Conservation (phyloP, 495 filamentous ascomycete species). For the Aspergillus panamensis region DNA sequence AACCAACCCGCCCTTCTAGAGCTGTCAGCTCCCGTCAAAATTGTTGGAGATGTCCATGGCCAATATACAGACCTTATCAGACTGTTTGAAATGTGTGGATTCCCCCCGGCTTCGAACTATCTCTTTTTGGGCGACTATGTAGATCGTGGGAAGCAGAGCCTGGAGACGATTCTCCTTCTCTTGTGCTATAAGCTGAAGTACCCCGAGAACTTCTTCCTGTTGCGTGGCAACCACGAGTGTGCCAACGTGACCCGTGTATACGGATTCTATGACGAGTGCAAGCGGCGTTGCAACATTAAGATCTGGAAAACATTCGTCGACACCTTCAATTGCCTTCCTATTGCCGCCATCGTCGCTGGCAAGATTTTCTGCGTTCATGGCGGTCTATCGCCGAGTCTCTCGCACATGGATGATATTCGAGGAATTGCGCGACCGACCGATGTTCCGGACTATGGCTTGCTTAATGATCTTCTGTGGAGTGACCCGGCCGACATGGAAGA, state of each 20-base stretch:
- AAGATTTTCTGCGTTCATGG: constrained; percentile 99
- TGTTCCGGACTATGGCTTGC: constrained; percentile 92
- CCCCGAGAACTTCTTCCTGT: constrained; percentile 97
- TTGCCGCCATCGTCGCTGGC: constrained; percentile 91
- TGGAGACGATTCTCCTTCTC: constrained; percentile 94
- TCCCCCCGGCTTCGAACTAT: constrained; percentile 90
- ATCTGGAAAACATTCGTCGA: constrained; percentile 99
- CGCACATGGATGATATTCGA: constrained; percentile 97
- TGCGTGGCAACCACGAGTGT: constrained; percentile 97
- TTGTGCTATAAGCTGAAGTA: constrained; percentile 99
- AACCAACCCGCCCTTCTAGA: constrained; percentile 90
- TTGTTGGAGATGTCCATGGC: constrained; percentile 96
- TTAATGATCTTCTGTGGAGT: constrained; percentile 97
- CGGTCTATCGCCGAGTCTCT: constrained; percentile 85
- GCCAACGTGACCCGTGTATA: constrained; percentile 98
- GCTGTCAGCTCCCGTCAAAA: constrained; percentile 94
- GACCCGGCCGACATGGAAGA: constrained; percentile 97
- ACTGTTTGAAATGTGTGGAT: constrained; percentile 99
- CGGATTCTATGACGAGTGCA: constrained; percentile 99
- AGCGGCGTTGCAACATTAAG: constrained; percentile 95
- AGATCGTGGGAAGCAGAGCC: constrained; percentile 92
- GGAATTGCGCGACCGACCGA: constrained; percentile 94
- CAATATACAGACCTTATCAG: constrained; percentile 97
- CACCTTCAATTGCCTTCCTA: constrained; percentile 94
- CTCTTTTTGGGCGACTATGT: constrained; percentile 98